These are phyloP conservation scores for Phragmites australis DNA, from an alignment of 176 grass and related monocot genomes.

Conservation along the genomic window DNA sequence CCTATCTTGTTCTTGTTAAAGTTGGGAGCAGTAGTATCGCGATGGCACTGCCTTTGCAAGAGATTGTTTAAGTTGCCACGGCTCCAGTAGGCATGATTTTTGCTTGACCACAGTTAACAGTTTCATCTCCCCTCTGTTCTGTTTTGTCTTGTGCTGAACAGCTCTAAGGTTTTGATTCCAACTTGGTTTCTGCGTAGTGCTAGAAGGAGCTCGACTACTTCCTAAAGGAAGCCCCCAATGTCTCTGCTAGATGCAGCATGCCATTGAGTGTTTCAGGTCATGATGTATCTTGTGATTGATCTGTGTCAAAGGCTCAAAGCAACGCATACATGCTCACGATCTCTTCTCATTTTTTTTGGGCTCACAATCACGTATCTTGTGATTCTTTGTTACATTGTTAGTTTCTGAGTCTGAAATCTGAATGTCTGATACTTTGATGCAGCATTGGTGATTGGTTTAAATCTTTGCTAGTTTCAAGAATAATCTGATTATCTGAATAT, in stretches of 20 bases:
- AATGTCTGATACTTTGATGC: no score
- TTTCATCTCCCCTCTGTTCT: background rate
- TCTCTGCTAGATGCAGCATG: conserved; percentile 49
- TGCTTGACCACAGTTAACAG: conserved; percentile 52
- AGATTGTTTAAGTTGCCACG: conserved; percentile 74
- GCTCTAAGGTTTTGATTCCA: background rate
- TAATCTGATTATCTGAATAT: no score
- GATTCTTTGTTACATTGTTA: no score
- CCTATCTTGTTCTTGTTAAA: background rate
- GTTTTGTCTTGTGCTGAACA: background rate
- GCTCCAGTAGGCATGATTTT: conserved; percentile 57
- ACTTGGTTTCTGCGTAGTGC: conserved; percentile 23
- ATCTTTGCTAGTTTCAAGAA: no score
- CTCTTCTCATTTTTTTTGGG: background rate
- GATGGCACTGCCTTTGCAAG: conserved; percentile 12
- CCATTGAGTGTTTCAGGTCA: conserved; percentile 69
- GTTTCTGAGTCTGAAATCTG: no score
- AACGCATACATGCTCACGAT: conserved; percentile 27
- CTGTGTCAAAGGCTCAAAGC: conserved; percentile 56
- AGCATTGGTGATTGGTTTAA: no score
- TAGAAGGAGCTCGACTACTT: conserved; percentile 37
- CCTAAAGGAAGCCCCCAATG: conserved; percentile 69
- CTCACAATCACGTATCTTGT: no score
- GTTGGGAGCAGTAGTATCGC: background rate
- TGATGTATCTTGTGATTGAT: conserved; percentile 32